Base-by-base conservation (phyloP, 2,329 filamentous ascomycete genomes). In the Scorias spongiosa region DNA sequence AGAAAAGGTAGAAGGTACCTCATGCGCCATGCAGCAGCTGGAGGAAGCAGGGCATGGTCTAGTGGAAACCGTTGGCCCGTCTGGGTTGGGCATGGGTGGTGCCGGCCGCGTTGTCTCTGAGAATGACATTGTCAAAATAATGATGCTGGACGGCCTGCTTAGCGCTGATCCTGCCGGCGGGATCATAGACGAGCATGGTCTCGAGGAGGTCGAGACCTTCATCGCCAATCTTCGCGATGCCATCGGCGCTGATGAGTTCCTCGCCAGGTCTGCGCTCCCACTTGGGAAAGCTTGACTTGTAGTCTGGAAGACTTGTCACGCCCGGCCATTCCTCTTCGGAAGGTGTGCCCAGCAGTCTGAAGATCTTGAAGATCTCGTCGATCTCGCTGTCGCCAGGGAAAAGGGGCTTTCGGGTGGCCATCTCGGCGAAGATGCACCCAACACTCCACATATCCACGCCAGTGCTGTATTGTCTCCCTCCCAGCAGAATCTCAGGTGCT, bases 371-470 rank as follows among this genome's bases (percentile, higher is more conserved):
- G 59, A 93, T 93, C 65, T 93, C 85, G 58, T 93, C 85, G 64
- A 93, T 93, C 61, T 93, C 85, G 5, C 84, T 91, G 61, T 94
- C 87, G 46, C 87, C 87, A 10, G 87, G 86, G 70, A 94, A 94
- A 38, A 94, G 71, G 5, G 87, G 86, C 66, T 93, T 93, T 57
- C 85, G 78, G 1, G 87, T 94, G 66, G 85, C 93, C 88, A 94
- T 94, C 65, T 94, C 87, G 9, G 88, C 87, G 63, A 94, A 93
- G 64, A 94, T 94, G 63, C 86, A 91, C 49, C 87, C 87, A 41
- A 88, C 80, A 29, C 84, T 91, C 87, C 87, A 94, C 84, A 94
- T 94, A 59, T 94, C 87, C 37, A 94, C 86, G 45, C 87, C 87
- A 11, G 87, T 94, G 11, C 84, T 91, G 67, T 94, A 94, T 63